Evolutionary conservation across 1,284 basidiomycete genomes (phyloP), one percentile per base, ranked within the genome.

Genomic region (Microbotryum lychnidis-dioicae): DNA sequence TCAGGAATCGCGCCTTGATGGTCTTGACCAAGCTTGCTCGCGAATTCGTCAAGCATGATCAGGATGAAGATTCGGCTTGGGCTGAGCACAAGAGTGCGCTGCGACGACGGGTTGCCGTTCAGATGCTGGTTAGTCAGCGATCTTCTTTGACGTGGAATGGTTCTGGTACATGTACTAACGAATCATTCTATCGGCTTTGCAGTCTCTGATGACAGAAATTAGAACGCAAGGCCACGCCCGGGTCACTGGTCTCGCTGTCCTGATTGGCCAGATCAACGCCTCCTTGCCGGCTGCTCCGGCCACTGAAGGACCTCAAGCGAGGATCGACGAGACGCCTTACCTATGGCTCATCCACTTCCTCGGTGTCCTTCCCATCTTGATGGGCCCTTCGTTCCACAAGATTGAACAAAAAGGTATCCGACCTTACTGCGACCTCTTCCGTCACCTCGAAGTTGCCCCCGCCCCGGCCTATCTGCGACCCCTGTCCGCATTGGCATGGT

Each of bases 301-400:
- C 48, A 25, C 42, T 37, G 14, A 49, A 5, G 44, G n/a, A 4
- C 27, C 31, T 33, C 18, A 31, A 21, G 7, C 12, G 20, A n/a
- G 37, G 53, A 20, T 27, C 21, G n/a, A 12, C 18, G 12, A 12
- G 47, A n/a, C 25, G 49, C 50, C 12, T 33, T 37, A n/a, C 20
- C 46, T 54, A 14, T 54, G 47, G 47, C 37, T 54, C 42, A 16
- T 58, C 14, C 25, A 50, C 21, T 23, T 62, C 14, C 55, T 67
- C 20, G 50, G 58, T 6, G 31, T 67, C 27, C 49, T 67, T 6
- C 66, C 66, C 2, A 53, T 54, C 7, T 59, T 67, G 12, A 59
- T 67, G 48, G 54, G 57, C 21, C 21, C 50, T 21, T 48, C 25
- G 9, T 63, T 67, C 57, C 61, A 61, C 45, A 21, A 27, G 9